Conservation (phyloP, 176 grass and related monocot genomes). For the Juncus inflexus region DNA sequence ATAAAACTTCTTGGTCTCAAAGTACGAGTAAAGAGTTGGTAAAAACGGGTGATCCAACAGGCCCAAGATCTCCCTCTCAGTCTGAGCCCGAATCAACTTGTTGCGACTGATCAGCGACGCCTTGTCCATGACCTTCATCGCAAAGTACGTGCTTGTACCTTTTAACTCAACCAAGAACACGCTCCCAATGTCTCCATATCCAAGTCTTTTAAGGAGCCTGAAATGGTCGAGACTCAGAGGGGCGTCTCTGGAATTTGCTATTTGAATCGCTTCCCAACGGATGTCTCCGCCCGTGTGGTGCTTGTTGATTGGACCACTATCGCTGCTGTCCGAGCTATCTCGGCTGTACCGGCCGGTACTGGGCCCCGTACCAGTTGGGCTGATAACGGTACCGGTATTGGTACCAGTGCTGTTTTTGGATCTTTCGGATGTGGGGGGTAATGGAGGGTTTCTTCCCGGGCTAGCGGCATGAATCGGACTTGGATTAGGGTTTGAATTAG, state of each 20-base stretch:
- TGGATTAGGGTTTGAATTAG: conserved; percentile 4
- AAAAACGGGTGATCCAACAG: conserved; percentile 67
- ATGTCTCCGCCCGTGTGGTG: conserved; percentile 54
- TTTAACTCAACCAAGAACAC: conserved; percentile 58
- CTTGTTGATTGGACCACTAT: conserved; percentile 29
- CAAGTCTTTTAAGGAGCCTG: conserved; percentile 53
- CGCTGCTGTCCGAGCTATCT: conserved; percentile 6
- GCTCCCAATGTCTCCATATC: conserved; percentile 56
- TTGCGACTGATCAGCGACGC: conserved; percentile 55
- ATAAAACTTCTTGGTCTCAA: conserved; percentile 67
- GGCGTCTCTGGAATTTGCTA: conserved; percentile 30
- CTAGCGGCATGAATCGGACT: not conserved
- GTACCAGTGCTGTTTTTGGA: conserved; percentile 3
- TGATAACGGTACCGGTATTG: not conserved
- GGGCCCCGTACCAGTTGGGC: not conserved
- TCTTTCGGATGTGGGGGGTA: not conserved
- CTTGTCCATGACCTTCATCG: conserved; percentile 80
- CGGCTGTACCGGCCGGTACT: not conserved
- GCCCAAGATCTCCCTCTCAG: conserved; percentile 55
- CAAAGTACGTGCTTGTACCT: conserved; percentile 42
- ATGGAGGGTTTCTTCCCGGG: conserved; percentile 2
- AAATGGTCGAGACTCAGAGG: conserved; percentile 52
- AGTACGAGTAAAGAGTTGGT: conserved; percentile 54
- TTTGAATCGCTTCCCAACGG: conserved; percentile 48
- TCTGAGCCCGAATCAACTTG: conserved; percentile 50